Percentiles rank a stretch among this genome's conserved stretches.
Evolutionary conservation across 805 yeast species (phyloP).

Genomic region (Vanderwaltozyma yarrowii): DNA sequence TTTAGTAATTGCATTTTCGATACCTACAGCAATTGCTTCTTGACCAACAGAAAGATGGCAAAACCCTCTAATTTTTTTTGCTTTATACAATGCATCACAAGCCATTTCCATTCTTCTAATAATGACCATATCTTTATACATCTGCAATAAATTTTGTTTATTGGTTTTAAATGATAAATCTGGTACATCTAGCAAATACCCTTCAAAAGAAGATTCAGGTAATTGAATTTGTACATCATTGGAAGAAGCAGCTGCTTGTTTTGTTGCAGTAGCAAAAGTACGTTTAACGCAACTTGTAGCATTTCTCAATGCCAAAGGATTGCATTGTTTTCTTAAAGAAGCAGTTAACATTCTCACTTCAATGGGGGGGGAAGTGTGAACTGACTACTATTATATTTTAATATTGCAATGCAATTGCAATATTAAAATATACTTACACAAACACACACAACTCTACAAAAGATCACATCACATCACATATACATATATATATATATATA

Average conservation of each 20-base stretch:
- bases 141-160: constrained; percentile 68
- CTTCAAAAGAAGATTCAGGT: constrained; percentile 76
- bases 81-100: constrained; percentile 94
- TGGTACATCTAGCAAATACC: constrained; percentile 71
- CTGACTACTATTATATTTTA: no score
- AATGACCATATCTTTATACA: constrained; percentile 93
- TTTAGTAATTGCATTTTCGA: constrained; percentile 83
- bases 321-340: constrained; percentile 2
- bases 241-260: constrained; percentile 7
- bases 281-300: constrained; percentile 1
- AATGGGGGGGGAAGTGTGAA: no score
- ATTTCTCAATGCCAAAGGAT: background rate
- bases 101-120: constrained; percentile 99
- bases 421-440: no score
- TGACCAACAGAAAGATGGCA: constrained; percentile 98
- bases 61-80: constrained; percentile 97
- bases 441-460: no score
- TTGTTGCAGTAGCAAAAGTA: constrained; percentile 12
- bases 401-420: no score
- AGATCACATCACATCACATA: no score
- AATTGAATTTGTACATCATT: constrained; percentile 42
- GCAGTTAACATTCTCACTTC: constrained; percentile 4
- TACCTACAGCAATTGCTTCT: constrained; percentile 98
- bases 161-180: constrained; percentile 65
- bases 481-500: no score